phyloP scores from a whole-genome alignment of 2,329 filamentous ascomycete species.

The Cladophialophora immunda region DNA sequence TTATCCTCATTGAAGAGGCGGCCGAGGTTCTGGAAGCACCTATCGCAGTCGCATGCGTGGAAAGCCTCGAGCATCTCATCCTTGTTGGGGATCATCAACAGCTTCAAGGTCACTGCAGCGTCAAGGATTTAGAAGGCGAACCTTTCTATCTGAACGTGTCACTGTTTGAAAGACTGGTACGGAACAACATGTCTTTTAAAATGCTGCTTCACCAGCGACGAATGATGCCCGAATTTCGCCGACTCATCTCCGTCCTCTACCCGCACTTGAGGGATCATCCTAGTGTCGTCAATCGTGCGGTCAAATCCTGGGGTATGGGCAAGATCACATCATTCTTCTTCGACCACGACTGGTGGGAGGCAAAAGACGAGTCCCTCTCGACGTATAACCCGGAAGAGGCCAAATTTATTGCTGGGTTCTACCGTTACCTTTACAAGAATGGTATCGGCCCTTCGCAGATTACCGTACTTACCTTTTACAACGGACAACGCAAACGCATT shows the following conservation, averaged over 20 bases:
- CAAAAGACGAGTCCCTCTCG: conserved; percentile 69
- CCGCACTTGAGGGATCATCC: conserved; percentile 65
- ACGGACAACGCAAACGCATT: conserved; percentile 77
- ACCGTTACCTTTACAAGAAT: conserved; percentile 75
- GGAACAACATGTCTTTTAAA: conserved; percentile 68
- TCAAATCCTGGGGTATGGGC: conserved; percentile 63
- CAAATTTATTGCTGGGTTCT: conserved; percentile 76
- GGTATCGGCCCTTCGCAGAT: conserved; percentile 69
- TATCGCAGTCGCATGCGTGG: conserved; percentile 67
- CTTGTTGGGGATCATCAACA: conserved; percentile 84
- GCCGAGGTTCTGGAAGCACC: conserved; percentile 73
- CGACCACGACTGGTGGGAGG: conserved; percentile 71
- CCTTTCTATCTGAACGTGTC: conserved; percentile 77
- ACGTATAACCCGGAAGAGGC: conserved; percentile 77
- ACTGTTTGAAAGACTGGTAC: conserved; percentile 81
- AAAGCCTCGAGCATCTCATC: conserved; percentile 70
- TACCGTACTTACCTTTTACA: conserved; percentile 87
- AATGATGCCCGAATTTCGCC: conserved; percentile 74
- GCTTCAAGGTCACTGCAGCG: conserved; percentile 72
- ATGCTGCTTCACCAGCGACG: conserved; percentile 74
- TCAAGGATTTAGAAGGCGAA: conserved; percentile 64
- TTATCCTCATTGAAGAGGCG: conserved; percentile 80
- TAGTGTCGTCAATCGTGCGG: conserved; percentile 61
- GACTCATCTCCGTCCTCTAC: conserved; percentile 70
- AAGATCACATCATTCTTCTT: conserved; percentile 68